phyloP scores from a whole-genome alignment of 768 basidiomycete species.

The Kwoniella shandongensis region DNA sequence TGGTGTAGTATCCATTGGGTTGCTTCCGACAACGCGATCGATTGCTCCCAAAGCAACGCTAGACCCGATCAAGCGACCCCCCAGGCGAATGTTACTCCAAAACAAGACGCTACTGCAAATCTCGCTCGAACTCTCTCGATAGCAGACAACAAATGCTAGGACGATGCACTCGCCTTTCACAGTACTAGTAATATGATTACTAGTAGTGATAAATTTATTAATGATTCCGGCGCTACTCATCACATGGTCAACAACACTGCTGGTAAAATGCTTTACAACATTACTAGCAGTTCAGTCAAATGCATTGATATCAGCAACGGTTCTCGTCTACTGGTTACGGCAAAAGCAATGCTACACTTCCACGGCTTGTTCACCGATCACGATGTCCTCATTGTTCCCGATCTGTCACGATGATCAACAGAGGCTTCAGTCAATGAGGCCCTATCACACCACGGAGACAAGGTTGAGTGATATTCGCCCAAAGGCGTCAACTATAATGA shows the following conservation, averaged over 20 bases:
- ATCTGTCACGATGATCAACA: slow-evolving; percentile 1
- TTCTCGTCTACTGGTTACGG: neutral
- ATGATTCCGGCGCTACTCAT: slow-evolving; percentile 20
- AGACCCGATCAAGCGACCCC: neutral
- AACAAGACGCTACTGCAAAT: neutral
- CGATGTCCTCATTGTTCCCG: slow-evolving; percentile 3
- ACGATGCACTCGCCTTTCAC: slow-evolving; percentile 2
- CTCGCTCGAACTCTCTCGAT: neutral
- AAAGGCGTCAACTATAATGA: too few species aligned
- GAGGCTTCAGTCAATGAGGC: too few species aligned
- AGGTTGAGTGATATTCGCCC: too few species aligned
- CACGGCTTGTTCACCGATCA: neutral
- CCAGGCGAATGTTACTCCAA: neutral
- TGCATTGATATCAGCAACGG: slow-evolving; percentile 14
- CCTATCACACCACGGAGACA: too few species aligned
- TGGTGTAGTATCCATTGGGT: slow-evolving; percentile 3
- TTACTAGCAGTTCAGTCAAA: neutral
- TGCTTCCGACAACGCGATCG: slow-evolving; percentile 2
- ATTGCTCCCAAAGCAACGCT: slow-evolving; percentile 4
- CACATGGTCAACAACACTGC: slow-evolving; percentile 12
- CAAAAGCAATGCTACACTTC: slow-evolving; percentile 1
- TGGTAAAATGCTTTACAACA: neutral
- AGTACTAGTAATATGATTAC: neutral
- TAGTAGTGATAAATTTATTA: slow-evolving; percentile 4
- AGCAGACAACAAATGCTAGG: slow-evolving; percentile 1